Percentiles rank a stretch among this genome's conserved stretches.
Evolutionary conservation across 495 filamentous ascomycete genomes (phyloP).

Genomic region (Aspergillus panamensis): DNA sequence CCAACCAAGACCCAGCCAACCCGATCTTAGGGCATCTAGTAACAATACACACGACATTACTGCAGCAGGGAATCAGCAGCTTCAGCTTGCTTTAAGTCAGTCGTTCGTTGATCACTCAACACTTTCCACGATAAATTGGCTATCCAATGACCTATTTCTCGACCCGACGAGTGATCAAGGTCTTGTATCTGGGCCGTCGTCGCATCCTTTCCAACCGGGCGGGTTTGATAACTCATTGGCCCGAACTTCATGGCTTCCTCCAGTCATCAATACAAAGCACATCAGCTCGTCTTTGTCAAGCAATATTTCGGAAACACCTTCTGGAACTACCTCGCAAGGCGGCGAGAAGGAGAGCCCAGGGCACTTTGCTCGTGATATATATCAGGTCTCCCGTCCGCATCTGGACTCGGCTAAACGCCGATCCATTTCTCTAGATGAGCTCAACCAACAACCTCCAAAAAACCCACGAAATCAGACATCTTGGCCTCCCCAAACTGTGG

Average conservation of each 20-base stretch:
- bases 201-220: conserved; percentile 21
- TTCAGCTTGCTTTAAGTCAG: conserved; percentile 24
- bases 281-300: conserved; percentile 20
- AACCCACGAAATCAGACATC: conserved; percentile 27
- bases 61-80: conserved; percentile 24
- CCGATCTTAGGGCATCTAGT: conserved; percentile 13
- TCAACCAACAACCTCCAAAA: conserved; percentile 31
- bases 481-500: conserved; percentile 21
- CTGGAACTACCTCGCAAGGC: conserved; percentile 22
- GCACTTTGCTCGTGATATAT: conserved; percentile 19
- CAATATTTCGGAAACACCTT: conserved; percentile 23
- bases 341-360: conserved; percentile 21
- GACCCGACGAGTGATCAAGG: conserved; percentile 4
- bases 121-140: conserved; percentile 38
- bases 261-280: conserved; percentile 23
- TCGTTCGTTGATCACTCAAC: conserved; percentile 28
- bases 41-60: conserved; percentile 22
- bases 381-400: conserved; percentile 21
- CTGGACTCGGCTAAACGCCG: conserved; percentile 24
- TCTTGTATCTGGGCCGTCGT: conserved; percentile 5
- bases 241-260: conserved; percentile 32
- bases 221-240: conserved; percentile 19
- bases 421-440: conserved; percentile 40
- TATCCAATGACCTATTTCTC: conserved; percentile 17
- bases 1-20: conserved; percentile 18